Base-by-base conservation (phyloP, 257 asterid species). In the Solanum sejunctum region DNA sequence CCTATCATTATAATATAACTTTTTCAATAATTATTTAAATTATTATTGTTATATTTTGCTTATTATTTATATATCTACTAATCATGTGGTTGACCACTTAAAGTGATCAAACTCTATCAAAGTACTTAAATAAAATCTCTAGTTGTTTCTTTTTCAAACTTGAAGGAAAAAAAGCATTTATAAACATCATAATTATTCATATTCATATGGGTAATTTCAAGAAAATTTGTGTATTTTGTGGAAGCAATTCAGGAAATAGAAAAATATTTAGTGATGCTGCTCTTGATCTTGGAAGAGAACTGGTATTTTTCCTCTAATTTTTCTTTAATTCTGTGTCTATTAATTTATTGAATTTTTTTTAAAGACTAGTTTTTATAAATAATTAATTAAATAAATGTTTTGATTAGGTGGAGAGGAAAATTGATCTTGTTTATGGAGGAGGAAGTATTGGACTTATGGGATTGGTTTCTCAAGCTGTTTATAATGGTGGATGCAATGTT, bases 361-460 rank as follows among this genome's bases (percentile, higher is more conserved):
- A 2, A 0, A 52, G 43, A 20, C 45, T 36, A 39, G 47, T 32
- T 20, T 57, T 8, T 21, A 57, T 80, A 43, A 32, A 18, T 2
- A 28, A 63, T 63, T 63, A 1, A 28, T 66, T 32, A 32, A 71
- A 71, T 17, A 16, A 39, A 0, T 71, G 9, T 32, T 51, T 16
- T 55, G 4, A 47, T 80, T 69, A 93, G 97, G 93, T 92, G 32
- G 86, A 85, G 90, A 92, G 91, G 83, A 85, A 91, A 79, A 87
- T 93, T 81, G 93, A 92, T 87, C 92, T 92, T 28, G 84, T 93
- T 12, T 92, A 93, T 77, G 97, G 97, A 41, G 97, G 97, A 85
- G 95, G 97, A 57, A 92, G 93, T 71, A 52, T 90, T 88, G 97
- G 97, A 72, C 97, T 92, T 2, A 93, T 93, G 97, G 97, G 97